Base-by-base conservation (phyloP, 495 filamentous ascomycete species). In the Pseudomonodictys pantanalensis region DNA sequence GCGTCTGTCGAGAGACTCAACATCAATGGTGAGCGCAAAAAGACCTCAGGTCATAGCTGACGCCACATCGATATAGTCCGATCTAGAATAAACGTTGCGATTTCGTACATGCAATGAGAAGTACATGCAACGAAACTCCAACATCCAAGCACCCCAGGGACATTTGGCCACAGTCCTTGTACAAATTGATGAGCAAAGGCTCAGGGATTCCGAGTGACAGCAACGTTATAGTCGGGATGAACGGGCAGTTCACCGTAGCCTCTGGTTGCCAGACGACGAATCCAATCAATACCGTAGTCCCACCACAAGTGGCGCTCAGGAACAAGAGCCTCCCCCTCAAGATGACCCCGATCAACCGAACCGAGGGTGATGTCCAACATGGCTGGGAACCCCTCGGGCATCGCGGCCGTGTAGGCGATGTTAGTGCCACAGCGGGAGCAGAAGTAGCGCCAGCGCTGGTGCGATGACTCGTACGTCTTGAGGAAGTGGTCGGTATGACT, bases 331-430 rank as follows among this genome's bases (percentile, higher is more conserved):
- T 20, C 18, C 9, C 10, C 20, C 42, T 45, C 42, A 18, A 45
- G 42, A 45, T 45, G 42, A 20, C 42, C 9, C 7, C 42, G 42
- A 45, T 45, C 42, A 10, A 45, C 18, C 9, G 42, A 45, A 18
- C 42, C 42, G 10, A 45, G 10, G 42, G 42, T 20, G 42, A 45
- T 45, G 42, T 45, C 42, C 42, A 45, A 20, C 42, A 45, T 45
- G 42, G 10, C 20, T 7, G 42, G 42, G 20, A 45, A 45, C 18
- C 42, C 42, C 18, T 45, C 42, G 9, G 42, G 42, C 42, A 45
- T 45, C 10, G 20, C 42, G 18, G 42, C 42, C 10, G 42, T 45
- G 18, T 45, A 45, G 10, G 42, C 42, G 18, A 45, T 45, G 42
- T 20, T 45, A 20, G 42, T 45, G 42, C 42, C 42, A 20, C 42